Evolutionary conservation across 2,329 filamentous ascomycete species (phyloP), one percentile per base, ranked within the genome.

Genomic region (Esteya vermicola): DNA sequence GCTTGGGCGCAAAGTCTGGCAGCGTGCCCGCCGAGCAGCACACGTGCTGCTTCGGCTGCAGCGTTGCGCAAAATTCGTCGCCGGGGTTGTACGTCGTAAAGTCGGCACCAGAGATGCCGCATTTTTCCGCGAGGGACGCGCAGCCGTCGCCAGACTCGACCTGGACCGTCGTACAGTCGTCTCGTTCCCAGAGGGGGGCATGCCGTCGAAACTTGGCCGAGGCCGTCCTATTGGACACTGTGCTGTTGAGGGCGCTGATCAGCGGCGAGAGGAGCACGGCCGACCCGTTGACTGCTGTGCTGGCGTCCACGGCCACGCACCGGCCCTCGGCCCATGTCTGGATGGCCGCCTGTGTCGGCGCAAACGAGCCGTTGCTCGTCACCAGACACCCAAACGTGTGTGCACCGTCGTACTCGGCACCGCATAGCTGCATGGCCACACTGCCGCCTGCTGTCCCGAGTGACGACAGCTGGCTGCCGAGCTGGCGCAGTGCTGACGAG

Each of bases 391-490:
- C 57, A 45, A 61, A 56, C 23, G 51, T 51, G 42, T 59, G 59
- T 6, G 49, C 44, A 33, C 47, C 50, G 38, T 54, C 52, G 39
- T 52, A 53, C 39, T 41, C 41, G 2, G 51, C 36, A 9, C 47
- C 49, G 42, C 58, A 62, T 32, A 61, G 54, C 48, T 62, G 57
- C 49, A 61, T 56, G 21, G 54, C 57, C 38, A 60, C 30, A 34
- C 46, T 53, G 2, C 49, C 49, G 19, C 52, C 47, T n/a, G 47
- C 44, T 36, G 51, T 42, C 26, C 52, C 41, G 37, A 52, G 40
- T 6, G 43, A 44, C 23, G 43, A 42, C 16, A 54, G 44, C 30
- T 45, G 49, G 32, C 53, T 41, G 35, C 57, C 38, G 8, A 60
- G 51, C 5, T 40, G 40, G 36, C 39, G 37, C n/a, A 60, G 50